These are phyloP conservation scores for Stagonosporopsis chrysanthemi DNA, from an alignment of 2,329 filamentous ascomycete genomes.

Conservation along the genomic window DNA sequence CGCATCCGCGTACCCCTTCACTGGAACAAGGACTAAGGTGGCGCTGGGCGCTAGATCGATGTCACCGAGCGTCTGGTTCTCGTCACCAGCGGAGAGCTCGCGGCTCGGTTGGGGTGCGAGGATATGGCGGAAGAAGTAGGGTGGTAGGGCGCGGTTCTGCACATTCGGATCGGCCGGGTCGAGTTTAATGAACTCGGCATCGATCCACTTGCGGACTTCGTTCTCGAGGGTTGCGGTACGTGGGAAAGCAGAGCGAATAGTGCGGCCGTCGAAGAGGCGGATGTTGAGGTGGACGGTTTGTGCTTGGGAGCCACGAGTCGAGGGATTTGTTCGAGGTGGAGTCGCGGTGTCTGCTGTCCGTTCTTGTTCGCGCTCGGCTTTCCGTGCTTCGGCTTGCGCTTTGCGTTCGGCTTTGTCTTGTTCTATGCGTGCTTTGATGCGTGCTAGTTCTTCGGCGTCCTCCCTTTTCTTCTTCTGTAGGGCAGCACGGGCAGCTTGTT, in stretches of 20 bases:
- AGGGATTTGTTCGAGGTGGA: slow-evolving; percentile 14
- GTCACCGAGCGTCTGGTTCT: slow-evolving; percentile 70
- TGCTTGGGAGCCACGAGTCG: slow-evolving; percentile 41
- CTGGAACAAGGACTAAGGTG: slow-evolving; percentile 81
- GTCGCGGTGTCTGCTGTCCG: slow-evolving; percentile 15
- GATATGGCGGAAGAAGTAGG: slow-evolving; percentile 86
- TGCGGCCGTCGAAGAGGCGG: slow-evolving; percentile 83
- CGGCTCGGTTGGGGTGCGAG: slow-evolving; percentile 79
- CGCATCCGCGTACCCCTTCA: slow-evolving; percentile 67
- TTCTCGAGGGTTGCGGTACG: slow-evolving; percentile 66
- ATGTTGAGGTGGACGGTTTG: slow-evolving; percentile 67
- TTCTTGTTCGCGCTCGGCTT: slow-evolving; percentile 44
- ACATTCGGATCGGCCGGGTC: slow-evolving; percentile 32
- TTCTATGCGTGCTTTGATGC: slow-evolving; percentile 78
- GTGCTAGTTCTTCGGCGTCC: slow-evolving; percentile 71
- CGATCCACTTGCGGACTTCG: slow-evolving; percentile 80
- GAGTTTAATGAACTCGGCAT: slow-evolving; percentile 51
- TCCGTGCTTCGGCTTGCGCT: slow-evolving; percentile 44
- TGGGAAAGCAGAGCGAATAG: slow-evolving; percentile 75
- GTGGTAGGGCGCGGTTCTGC: slow-evolving; percentile 50
- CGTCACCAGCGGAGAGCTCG: slow-evolving; percentile 77
- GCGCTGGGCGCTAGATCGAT: slow-evolving; percentile 80
- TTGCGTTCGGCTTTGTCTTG: slow-evolving; percentile 76
- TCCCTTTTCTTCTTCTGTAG: slow-evolving; percentile 70
- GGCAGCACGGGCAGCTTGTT: slow-evolving; percentile 49